A percentile compares a stretch with the other conserved stretches of the same genome.
Evolutionary conservation across 176 grass and related monocot species (phyloP).

Genomic region (Lolium multiflorum): DNA sequence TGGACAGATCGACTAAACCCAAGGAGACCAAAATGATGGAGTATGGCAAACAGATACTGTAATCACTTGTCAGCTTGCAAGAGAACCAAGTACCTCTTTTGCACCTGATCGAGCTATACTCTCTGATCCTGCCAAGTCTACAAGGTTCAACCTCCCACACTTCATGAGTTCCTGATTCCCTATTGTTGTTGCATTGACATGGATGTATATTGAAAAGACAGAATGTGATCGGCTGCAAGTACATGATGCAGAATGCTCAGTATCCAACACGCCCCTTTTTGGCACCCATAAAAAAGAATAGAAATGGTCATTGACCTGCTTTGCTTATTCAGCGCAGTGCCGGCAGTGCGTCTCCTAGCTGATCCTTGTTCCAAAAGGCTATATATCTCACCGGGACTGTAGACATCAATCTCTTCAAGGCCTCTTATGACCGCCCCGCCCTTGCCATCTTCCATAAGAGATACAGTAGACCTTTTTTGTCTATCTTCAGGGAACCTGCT

Average conservation of each 20-base stretch:
- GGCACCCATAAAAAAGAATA: slow-evolving; percentile 5
- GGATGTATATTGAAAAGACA: slow-evolving; percentile 86
- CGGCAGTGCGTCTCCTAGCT: slow-evolving; percentile 77
- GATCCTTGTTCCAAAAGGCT: slow-evolving; percentile 70
- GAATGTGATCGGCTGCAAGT: slow-evolving; percentile 84
- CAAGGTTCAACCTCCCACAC: slow-evolving; percentile 86
- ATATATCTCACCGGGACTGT: slow-evolving; percentile 78
- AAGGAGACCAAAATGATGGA: not conserved
- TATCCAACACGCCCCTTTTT: not conserved
- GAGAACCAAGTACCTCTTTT: slow-evolving; percentile 69
- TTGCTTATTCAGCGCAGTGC: slow-evolving; percentile 83
- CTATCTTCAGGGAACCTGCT: slow-evolving; percentile 66
- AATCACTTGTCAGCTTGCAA: slow-evolving; percentile 18
- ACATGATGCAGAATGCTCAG: slow-evolving; percentile 45
- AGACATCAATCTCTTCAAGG: slow-evolving; percentile 78
- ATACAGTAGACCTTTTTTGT: slow-evolving; percentile 62
- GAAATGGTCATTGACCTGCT: slow-evolving; percentile 69
- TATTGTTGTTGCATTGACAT: slow-evolving; percentile 72
- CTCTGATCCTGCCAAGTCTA: slow-evolving; percentile 94
- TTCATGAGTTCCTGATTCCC: slow-evolving; percentile 77
- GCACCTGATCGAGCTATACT: slow-evolving; percentile 84
- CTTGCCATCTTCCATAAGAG: slow-evolving; percentile 90
- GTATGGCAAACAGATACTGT: slow-evolving; percentile 12
- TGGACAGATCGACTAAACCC: slow-evolving; percentile 9
- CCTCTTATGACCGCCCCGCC: slow-evolving; percentile 85